A percentile compares a stretch with the other conserved stretches of the same genome.
These are phyloP conservation scores for Ceratobasidium sp. DNA, from an alignment of 1,284 basidiomycete genomes.

Conservation along the genomic window DNA sequence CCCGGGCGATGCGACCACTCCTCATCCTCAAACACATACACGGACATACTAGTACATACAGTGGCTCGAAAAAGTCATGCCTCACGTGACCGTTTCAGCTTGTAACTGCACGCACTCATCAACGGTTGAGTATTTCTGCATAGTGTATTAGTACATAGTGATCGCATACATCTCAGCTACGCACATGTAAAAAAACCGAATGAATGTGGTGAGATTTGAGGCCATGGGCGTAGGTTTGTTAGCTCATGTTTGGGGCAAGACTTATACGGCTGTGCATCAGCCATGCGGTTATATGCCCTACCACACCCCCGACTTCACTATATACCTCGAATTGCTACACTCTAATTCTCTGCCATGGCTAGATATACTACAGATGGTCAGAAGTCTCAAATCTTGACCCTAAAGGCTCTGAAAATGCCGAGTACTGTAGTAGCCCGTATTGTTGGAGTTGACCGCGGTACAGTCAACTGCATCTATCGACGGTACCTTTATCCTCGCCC, in stretches of 20 bases:
- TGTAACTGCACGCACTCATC: too few species aligned
- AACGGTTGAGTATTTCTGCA: background rate
- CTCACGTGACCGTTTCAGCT: slow-evolving; percentile 15
- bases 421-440: background rate
- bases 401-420: background rate
- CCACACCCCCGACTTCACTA: background rate
- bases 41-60: too few species aligned
- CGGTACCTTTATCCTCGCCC: background rate
- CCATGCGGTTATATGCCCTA: background rate
- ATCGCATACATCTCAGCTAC: background rate
- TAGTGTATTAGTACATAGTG: background rate
- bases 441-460: background rate
- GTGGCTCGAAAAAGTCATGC: slow-evolving; percentile 9
- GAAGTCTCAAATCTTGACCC: slow-evolving; percentile 11
- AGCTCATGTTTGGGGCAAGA: slow-evolving; percentile 4
- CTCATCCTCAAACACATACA: too few species aligned
- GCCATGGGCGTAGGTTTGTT: background rate
- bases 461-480: slow-evolving; percentile 6
- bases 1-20: too few species aligned
- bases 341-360: slow-evolving; percentile 2
- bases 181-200: background rate
- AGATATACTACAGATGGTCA: background rate
- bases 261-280: background rate
- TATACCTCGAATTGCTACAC: background rate
- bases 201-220: background rate